A percentile compares a stretch with the other conserved stretches of the same genome.
phyloP scores from a whole-genome alignment of 2,329 filamentous ascomycete genomes.

The Dothidotthia symphoricarpi region DNA sequence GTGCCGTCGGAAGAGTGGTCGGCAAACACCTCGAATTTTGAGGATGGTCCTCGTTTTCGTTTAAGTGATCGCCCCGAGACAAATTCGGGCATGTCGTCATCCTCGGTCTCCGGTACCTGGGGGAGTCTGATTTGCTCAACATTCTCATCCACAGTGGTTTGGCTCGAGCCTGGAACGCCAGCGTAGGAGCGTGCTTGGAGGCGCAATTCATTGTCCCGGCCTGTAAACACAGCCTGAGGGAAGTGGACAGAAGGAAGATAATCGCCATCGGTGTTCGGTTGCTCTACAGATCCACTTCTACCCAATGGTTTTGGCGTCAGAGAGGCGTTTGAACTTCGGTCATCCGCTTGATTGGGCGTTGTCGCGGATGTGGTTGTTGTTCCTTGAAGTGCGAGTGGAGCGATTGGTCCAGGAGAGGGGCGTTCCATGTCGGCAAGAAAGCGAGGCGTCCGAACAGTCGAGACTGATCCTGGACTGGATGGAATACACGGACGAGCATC shows the following conservation, averaged over 20 bases:
- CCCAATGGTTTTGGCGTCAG: slow-evolving; percentile 8
- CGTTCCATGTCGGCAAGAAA: slow-evolving; percentile 9
- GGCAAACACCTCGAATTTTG: slow-evolving; percentile 17
- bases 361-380: background rate
- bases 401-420: slow-evolving; percentile 20
- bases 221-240: background rate
- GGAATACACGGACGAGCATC: slow-evolving; percentile 14
- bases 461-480: slow-evolving; percentile 24
- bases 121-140: slow-evolving; percentile 14
- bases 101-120: slow-evolving; percentile 9
- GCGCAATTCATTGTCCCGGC: background rate
- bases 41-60: slow-evolving; percentile 37
- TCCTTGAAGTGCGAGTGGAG: slow-evolving; percentile 5
- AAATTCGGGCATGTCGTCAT: slow-evolving; percentile 44
- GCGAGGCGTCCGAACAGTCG: slow-evolving; percentile 15
- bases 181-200: slow-evolving; percentile 3
- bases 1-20: slow-evolving; percentile 31
- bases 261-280: background rate
- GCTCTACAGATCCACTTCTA: background rate
- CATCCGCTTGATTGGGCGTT: background rate
- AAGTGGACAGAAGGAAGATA: background rate
- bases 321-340: slow-evolving; percentile 1
- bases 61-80: slow-evolving; percentile 46
- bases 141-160: slow-evolving; percentile 45
- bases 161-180: slow-evolving; percentile 42